Conservation (phyloP, 495 filamentous ascomycete genomes). For the Lentithecium fluviatile region DNA sequence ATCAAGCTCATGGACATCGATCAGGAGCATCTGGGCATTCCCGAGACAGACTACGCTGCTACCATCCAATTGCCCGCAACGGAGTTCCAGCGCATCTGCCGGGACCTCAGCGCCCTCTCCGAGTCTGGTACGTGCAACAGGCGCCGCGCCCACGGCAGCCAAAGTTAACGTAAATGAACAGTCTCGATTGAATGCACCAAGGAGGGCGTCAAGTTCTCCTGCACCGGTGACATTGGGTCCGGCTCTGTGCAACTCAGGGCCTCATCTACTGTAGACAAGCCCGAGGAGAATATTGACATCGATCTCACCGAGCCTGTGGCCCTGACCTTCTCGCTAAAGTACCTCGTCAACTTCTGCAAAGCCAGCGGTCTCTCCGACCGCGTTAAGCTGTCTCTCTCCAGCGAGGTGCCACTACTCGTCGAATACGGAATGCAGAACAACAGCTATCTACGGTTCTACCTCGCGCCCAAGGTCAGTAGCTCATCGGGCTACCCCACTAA, state of each 20-base stretch:
- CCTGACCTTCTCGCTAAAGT: slow-evolving; percentile 98
- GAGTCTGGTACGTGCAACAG: slow-evolving; percentile 70
- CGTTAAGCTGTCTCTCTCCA: slow-evolving; percentile 89
- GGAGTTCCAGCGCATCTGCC: slow-evolving; percentile 94
- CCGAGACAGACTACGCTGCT: slow-evolving; percentile 95
- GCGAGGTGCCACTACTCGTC: slow-evolving; percentile 93
- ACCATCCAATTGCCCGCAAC: slow-evolving; percentile 82
- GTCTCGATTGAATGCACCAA: slow-evolving; percentile 95
- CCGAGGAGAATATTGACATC: slow-evolving; percentile 80
- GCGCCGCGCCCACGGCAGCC: not conserved
- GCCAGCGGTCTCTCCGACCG: slow-evolving; percentile 76
- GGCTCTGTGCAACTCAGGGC: slow-evolving; percentile 88
- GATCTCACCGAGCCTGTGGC: slow-evolving; percentile 87
- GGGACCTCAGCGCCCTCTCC: slow-evolving; percentile 83
- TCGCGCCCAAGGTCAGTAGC: slow-evolving; percentile 84
- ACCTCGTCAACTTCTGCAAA: slow-evolving; percentile 99
- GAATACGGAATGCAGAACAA: slow-evolving; percentile 80
- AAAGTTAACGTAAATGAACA: slow-evolving; percentile 41
- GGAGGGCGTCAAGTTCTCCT: slow-evolving; percentile 95
- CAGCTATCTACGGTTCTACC: slow-evolving; percentile 93
- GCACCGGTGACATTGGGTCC: slow-evolving; percentile 91
- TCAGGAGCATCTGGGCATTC: slow-evolving; percentile 98
- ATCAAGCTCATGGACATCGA: slow-evolving; percentile 99
- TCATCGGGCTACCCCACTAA: slow-evolving; percentile 4
- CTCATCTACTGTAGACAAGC: slow-evolving; percentile 89